Percentiles rank a stretch among this genome's conserved stretches.
phyloP scores from a whole-genome alignment of 2,329 filamentous ascomycete genomes.

The Stromatinia cepivora region DNA sequence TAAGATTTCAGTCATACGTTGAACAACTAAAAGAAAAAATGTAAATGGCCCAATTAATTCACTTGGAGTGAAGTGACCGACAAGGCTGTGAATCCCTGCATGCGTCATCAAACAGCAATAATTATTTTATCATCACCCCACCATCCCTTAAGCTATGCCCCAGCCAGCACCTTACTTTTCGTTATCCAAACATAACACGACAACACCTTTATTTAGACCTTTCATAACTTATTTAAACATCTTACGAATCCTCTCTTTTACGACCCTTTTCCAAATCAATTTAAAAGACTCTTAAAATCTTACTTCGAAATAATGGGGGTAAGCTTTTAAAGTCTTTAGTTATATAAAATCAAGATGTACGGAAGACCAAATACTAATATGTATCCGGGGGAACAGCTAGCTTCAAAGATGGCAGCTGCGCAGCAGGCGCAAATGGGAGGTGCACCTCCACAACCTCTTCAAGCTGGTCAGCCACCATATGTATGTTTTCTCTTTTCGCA shows the following conservation, averaged over 20 bases:
- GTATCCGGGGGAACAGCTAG: conserved; percentile 20
- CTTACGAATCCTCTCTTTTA: not conserved
- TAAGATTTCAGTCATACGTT: not conserved
- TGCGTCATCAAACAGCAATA: conserved; percentile 10
- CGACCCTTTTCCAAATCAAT: not conserved
- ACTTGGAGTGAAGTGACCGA: not conserved
- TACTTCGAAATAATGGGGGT: conserved; percentile 23
- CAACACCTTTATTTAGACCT: not conserved
- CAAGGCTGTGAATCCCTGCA: conserved; percentile 17
- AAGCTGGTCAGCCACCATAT: conserved; percentile 21
- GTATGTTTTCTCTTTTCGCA: conserved; percentile 2
- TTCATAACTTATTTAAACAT: not conserved
- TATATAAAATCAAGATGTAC: conserved; percentile 13
- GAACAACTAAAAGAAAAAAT: not conserved
- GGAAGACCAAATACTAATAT: conserved; percentile 19
- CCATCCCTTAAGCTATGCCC: conserved; percentile 9
- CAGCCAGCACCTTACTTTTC: not conserved
- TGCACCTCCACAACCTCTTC: conserved; percentile 18
- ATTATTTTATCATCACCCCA: conserved; percentile 16
- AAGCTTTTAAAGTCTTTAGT: conserved; percentile 21
- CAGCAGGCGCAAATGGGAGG: conserved; percentile 19
- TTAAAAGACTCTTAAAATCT: conserved; percentile 18
- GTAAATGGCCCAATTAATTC: conserved; percentile 1
- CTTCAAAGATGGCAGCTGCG: conserved; percentile 24
- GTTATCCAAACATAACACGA: not conserved